Evolutionary conservation across 306 rosid species (phyloP), one percentile per base, ranked within the genome.

Genomic region (Gillenia trifoliata): DNA sequence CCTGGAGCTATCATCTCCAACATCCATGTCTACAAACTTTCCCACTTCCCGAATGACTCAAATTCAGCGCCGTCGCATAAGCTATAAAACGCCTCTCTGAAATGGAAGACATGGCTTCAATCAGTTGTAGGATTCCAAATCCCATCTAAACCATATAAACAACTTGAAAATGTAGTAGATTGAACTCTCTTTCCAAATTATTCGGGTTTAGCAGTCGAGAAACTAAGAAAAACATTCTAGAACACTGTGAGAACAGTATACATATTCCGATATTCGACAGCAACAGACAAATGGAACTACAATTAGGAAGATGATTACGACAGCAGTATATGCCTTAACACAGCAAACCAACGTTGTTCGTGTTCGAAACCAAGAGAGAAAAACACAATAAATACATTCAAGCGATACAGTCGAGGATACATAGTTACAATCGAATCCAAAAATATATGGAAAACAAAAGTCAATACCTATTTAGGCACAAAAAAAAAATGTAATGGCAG

Each of bases 1-100:
- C 70, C 84, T 78, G 76, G 85, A 60, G 83, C 91, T 87, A 45
- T 90, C 98, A 78, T 90, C 98, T 76, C 86, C 80, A 54, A 75
- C 75, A 68, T 90, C 94, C 98, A 92, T 78, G 76, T 71, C 79
- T 61, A 47, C 64, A 73, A 80, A 70, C 23, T 60, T 72, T 78
- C 75, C 78, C 76, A 64, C 69, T 75, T 52, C 40, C 49, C 50
- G 16, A 77, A 80, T 72, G 74, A 73, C 72, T 68, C 76, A 73
- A 82, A 70, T 79, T 77, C 80, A 75, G 70, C 74, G 78, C 81
- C 69, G 57, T 64, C 79, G 38, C 70, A 20, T 71, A 69, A 71
- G 59, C 62, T 23, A 45, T 25, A 26, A 54, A 72, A 13, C 59
- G 38, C 77, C 72, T 38, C 78, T 64, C 86, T 85, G 87, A 81